phyloP scores from a whole-genome alignment of 2,329 filamentous ascomycete genomes.

The Beauveria scarabaeidicola region DNA sequence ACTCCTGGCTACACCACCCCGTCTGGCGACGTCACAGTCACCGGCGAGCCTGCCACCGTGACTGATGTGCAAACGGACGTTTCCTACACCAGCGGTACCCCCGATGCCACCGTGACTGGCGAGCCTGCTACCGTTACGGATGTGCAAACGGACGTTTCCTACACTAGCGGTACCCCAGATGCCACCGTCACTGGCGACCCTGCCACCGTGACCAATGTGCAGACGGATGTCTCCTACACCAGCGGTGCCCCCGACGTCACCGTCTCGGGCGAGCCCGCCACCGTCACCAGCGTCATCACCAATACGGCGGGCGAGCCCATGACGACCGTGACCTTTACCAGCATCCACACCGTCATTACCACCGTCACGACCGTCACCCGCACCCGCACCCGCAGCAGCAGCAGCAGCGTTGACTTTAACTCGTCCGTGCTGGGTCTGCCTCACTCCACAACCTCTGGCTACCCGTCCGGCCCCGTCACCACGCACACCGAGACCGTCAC shows the following conservation, averaged over 20 bases:
- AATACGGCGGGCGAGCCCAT: constrained; percentile 10
- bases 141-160: constrained; percentile 16
- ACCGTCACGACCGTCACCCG: constrained; percentile 18
- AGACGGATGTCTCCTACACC: constrained; percentile 3
- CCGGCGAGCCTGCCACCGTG: constrained; percentile 1
- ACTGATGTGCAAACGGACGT: constrained; percentile 2
- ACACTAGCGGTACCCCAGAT: constrained; percentile 24
- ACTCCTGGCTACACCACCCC: not conserved
- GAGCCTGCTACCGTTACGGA: constrained; percentile 19
- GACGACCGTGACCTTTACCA: constrained; percentile 21
- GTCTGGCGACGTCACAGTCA: constrained; percentile 9
- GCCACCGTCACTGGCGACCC: constrained; percentile 20
- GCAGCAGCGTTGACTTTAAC: constrained; percentile 13
- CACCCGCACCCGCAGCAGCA: constrained; percentile 17
- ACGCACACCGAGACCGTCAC: constrained; percentile 26
- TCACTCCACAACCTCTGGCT: not conserved
- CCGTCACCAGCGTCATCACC: constrained; percentile 22
- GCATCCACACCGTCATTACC: constrained; percentile 18
- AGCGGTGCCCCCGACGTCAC: constrained; percentile 16
- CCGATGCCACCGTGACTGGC: constrained; percentile 19
- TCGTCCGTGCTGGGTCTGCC: constrained; percentile 10
- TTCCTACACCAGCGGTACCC: constrained; percentile 7
- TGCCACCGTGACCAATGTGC: not conserved
- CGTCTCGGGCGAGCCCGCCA: constrained; percentile 21
- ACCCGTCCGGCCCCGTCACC: constrained; percentile 10